A percentile compares a stretch with the other conserved stretches of the same genome.
Conservation (phyloP, 2,329 filamentous ascomycete genomes). For the Tolypocladium paradoxum region DNA sequence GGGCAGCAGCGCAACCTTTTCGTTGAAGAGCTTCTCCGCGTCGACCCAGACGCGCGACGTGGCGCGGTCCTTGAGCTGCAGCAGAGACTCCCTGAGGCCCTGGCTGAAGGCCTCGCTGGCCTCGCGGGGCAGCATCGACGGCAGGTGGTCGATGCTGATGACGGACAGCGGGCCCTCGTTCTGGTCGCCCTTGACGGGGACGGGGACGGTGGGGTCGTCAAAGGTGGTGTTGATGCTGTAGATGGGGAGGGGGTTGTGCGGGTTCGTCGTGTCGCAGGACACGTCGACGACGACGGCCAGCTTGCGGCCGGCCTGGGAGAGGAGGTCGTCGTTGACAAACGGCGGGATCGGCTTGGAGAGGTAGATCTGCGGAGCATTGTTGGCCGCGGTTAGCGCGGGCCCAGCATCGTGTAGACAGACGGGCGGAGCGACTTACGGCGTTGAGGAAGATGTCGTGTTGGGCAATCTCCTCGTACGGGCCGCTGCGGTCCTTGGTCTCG, state of each 20-base stretch:
- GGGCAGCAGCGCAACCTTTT: conserved; percentile 66
- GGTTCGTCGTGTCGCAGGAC: conserved; percentile 62
- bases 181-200: conserved; percentile 44
- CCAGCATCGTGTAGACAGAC: too few species aligned
- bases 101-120: conserved; percentile 76
- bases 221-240: conserved; percentile 83
- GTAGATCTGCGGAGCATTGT: conserved; percentile 3
- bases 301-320: conserved; percentile 51
- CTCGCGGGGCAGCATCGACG: conserved; percentile 74
- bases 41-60: conserved; percentile 71
- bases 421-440: conserved; percentile 18
- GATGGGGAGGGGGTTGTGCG: conserved; percentile 63
- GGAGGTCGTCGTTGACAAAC: conserved; percentile 66
- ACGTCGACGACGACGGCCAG: conserved; percentile 77
- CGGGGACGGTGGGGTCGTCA: conserved; percentile 72
- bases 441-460: conserved; percentile 72
- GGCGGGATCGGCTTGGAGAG: conserved; percentile 36
- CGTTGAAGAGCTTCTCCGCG: conserved; percentile 73
- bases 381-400: neutral
- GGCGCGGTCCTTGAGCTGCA: conserved; percentile 65
- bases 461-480: conserved; percentile 70
- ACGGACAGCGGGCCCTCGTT: conserved; percentile 55
- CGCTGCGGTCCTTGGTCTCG: conserved; percentile 57
- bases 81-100: conserved; percentile 65
- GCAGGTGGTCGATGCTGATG: conserved; percentile 81